These are phyloP conservation scores for Phytophthora pinifolia DNA, from an alignment of 352 stramenopile genomes.

Conservation along the genomic window DNA sequence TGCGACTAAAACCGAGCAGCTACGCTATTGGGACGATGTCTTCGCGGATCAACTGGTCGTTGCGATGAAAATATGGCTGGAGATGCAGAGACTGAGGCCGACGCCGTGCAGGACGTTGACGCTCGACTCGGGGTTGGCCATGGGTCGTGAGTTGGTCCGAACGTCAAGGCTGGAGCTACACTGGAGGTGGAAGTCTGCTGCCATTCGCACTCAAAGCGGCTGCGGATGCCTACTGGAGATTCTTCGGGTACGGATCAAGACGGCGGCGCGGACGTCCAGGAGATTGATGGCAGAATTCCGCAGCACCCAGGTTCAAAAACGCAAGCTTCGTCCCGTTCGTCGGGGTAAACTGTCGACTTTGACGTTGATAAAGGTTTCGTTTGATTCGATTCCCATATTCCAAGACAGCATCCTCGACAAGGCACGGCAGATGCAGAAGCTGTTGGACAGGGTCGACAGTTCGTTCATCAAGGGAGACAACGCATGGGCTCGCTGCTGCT, in stretches of 20 bases:
- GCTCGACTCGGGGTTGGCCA: constrained; percentile 6
- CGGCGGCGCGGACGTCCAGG: constrained; percentile 11
- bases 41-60: constrained; percentile 14
- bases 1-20: not conserved
- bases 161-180: constrained; percentile 5
- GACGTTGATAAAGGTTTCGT: too few relatives aligned
- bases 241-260: too few relatives aligned
- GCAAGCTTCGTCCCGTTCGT: constrained; percentile 6
- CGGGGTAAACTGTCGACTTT: constrained; percentile 10
- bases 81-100: constrained; percentile 1
- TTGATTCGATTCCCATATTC: constrained; percentile 43
- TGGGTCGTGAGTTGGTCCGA: constrained; percentile 13
- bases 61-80: constrained; percentile 9
- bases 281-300: constrained; percentile 15
- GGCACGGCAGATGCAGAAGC: constrained; percentile 14
- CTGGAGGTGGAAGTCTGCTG: constrained; percentile 7
- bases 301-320: too few relatives aligned
- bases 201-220: constrained; percentile 19
- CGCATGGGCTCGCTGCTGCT: constrained; percentile 16
- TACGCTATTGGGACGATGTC: constrained; percentile 1
- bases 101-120: constrained; percentile 2
- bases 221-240: constrained; percentile 20
- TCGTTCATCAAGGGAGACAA: constrained; percentile 24
- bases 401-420: constrained; percentile 42
- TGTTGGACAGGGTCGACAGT: constrained; percentile 25